These are phyloP conservation scores for Schizosaccharomyces osmophilus DNA, from an alignment of 805 yeast species.

Conservation along the genomic window DNA sequence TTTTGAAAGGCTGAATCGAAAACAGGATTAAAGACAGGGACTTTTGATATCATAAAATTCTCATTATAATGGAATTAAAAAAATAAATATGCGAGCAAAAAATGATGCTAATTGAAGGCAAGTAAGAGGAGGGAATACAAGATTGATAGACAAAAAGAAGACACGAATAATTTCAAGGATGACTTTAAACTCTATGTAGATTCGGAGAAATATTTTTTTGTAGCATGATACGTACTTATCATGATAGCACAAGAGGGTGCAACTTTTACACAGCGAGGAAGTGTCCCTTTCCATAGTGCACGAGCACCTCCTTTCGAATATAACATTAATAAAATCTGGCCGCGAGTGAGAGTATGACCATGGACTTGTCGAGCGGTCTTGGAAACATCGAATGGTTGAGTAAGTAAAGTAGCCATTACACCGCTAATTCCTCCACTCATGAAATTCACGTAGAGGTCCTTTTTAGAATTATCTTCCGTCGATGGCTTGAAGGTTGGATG, in stretches of 20 bases:
- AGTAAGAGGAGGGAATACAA: background rate
- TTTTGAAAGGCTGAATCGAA: too few species aligned
- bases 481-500: background rate
- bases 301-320: slow-evolving; percentile 47
- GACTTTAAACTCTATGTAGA: background rate
- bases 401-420: slow-evolving; percentile 54
- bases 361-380: slow-evolving; percentile 67
- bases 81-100: too few species aligned
- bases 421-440: slow-evolving; percentile 71
- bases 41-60: too few species aligned
- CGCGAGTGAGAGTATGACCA: slow-evolving; percentile 6
- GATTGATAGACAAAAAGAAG: background rate
- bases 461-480: background rate
- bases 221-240: slow-evolving; percentile 70
- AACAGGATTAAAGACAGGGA: too few species aligned
- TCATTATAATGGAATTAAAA: too few species aligned
- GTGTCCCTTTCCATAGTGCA: slow-evolving; percentile 68
- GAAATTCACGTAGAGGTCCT: slow-evolving; percentile 17
- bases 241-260: slow-evolving; percentile 97
- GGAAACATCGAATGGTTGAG: slow-evolving; percentile 94
- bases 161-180: background rate
- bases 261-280: slow-evolving; percentile 69
- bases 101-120: too few species aligned
- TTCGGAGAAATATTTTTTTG: background rate
- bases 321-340: slow-evolving; percentile 25